phyloP scores from a whole-genome alignment of 352 stramenopile genomes.

The Elongisporangium undulatum region DNA sequence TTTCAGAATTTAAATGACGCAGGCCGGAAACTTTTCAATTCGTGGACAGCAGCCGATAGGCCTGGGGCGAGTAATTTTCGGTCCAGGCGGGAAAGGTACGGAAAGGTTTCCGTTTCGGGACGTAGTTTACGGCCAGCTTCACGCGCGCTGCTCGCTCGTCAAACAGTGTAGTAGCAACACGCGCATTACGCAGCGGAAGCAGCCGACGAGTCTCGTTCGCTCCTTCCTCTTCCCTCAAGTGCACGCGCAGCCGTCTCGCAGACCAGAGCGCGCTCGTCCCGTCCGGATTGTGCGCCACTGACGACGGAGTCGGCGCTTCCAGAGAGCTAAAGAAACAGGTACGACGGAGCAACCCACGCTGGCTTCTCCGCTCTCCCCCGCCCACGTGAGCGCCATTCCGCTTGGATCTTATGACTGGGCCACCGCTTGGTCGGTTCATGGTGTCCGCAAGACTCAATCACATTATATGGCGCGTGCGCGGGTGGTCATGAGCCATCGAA shows the following conservation, averaged over 20 bases:
- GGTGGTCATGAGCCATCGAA: neutral
- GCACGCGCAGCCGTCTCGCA: neutral
- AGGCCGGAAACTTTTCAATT: neutral
- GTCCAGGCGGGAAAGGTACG: neutral
- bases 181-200: neutral
- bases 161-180: neutral
- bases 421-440: neutral
- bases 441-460: neutral
- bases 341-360: neutral
- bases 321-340: neutral
- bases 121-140: neutral
- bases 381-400: neutral
- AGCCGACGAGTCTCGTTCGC: neutral
- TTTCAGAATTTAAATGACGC: neutral
- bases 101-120: neutral
- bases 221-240: neutral
- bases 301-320: neutral
- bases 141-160: neutral
- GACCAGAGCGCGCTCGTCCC: neutral
- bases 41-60: neutral
- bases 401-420: neutral
- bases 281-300: neutral
- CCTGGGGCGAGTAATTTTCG: neutral
- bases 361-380: neutral
- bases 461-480: neutral